Evolutionary conservation across 1,284 basidiomycete genomes (phyloP).

Genomic region (Melampsora larici-populina): DNA sequence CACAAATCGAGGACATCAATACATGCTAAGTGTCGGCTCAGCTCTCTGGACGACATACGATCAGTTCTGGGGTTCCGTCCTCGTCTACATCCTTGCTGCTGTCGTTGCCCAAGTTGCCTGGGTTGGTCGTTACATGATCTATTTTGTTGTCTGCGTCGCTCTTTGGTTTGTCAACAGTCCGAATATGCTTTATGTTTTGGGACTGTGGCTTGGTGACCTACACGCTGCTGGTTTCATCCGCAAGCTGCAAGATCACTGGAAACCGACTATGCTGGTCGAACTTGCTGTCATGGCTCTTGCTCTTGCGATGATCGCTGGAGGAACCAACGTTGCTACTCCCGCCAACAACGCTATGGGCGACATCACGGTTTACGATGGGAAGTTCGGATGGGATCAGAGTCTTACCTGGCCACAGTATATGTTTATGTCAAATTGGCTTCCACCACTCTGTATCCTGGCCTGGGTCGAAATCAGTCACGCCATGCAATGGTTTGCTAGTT

Average conservation of each 20-base stretch:
- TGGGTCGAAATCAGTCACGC: slow-evolving; percentile 56
- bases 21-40: slow-evolving; percentile 54
- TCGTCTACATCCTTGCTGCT: slow-evolving; percentile 55
- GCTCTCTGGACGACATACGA: slow-evolving; percentile 56
- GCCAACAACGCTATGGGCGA: slow-evolving; percentile 51
- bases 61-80: slow-evolving; percentile 56
- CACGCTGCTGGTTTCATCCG: slow-evolving; percentile 55
- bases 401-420: slow-evolving; percentile 53
- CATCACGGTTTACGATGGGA: slow-evolving; percentile 53
- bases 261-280: slow-evolving; percentile 53
- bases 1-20: slow-evolving; percentile 54
- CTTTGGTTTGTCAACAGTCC: slow-evolving; percentile 53
- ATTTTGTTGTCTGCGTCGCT: slow-evolving; percentile 49
- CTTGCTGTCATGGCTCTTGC: slow-evolving; percentile 52
- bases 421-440: slow-evolving; percentile 52
- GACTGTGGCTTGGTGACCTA: slow-evolving; percentile 54
- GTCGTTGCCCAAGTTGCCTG: slow-evolving; percentile 53
- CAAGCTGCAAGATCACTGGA: slow-evolving; percentile 55
- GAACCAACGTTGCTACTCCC: slow-evolving; percentile 50
- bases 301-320: slow-evolving; percentile 52
- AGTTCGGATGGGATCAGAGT: slow-evolving; percentile 52
- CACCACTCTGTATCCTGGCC: slow-evolving; percentile 48
- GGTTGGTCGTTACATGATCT: slow-evolving; percentile 53
- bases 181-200: slow-evolving; percentile 53
- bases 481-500: slow-evolving; percentile 55